phyloP scores from a whole-genome alignment of 1,139 yeast genomes.

The Spencermartinsiella ligniputridi region DNA sequence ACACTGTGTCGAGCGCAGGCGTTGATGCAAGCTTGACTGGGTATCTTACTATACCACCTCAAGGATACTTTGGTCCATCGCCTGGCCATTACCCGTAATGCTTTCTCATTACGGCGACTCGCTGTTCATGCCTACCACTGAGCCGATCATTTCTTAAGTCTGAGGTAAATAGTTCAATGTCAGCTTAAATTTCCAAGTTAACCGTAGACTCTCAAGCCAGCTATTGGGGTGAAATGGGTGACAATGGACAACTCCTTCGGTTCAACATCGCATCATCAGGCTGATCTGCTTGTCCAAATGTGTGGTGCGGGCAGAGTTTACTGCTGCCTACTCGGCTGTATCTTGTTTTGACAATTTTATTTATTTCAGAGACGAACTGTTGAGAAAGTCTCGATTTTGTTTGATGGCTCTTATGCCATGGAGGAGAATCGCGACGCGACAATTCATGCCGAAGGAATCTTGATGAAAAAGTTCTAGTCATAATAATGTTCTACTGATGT shows the following conservation, averaged over 20 bases:
- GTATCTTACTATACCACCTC: constrained; percentile 35
- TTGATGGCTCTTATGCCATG: constrained; percentile 26
- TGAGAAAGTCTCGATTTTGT: constrained; percentile 36
- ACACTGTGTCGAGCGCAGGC: constrained; percentile 42
- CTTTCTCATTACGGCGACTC: no score
- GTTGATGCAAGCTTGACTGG: constrained; percentile 38
- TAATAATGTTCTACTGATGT: no score
- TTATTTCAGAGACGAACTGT: constrained; percentile 25
- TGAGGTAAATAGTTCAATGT: no score
- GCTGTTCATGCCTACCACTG: no score
- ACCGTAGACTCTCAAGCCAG: no score
- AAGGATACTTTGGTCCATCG: constrained; percentile 46
- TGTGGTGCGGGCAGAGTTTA: no score
- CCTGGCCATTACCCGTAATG: constrained; percentile 8
- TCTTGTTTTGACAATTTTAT: constrained; percentile 26
- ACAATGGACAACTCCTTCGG: no score
- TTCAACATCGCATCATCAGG: no score
- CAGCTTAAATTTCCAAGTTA: no score
- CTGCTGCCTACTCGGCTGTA: constrained; percentile 42
- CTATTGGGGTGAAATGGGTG: no score
- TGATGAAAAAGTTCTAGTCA: background rate
- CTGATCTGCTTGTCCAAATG: no score
- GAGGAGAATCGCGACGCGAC: background rate
- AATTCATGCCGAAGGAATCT: background rate
- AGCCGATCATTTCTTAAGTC: no score